These are phyloP conservation scores for Adansonia gregorii DNA, from an alignment of 441 rosid species.

Conservation along the genomic window DNA sequence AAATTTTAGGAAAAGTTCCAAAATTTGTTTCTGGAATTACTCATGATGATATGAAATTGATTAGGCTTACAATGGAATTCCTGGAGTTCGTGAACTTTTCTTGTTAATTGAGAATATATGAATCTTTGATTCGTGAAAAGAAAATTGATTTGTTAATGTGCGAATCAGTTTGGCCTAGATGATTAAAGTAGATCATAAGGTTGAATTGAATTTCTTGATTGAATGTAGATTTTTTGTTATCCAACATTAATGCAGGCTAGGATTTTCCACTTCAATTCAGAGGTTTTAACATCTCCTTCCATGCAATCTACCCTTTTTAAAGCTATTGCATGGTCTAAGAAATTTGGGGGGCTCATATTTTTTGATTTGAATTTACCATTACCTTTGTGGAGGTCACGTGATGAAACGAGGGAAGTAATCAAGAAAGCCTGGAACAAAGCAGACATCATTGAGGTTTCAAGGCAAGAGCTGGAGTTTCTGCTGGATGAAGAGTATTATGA, in stretches of 20 bases:
- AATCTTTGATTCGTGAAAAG: background rate
- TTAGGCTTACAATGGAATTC: background rate
- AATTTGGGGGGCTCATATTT: slow-evolving; percentile 76
- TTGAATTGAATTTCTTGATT: slow-evolving; percentile 25
- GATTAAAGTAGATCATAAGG: slow-evolving; percentile 4
- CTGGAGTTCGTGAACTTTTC: background rate
- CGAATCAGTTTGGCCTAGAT: background rate
- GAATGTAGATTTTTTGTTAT: slow-evolving; percentile 27
- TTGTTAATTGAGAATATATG: slow-evolving; percentile 7
- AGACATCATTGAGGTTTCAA: slow-evolving; percentile 75
- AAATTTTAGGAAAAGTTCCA: background rate
- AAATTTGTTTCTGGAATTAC: background rate
- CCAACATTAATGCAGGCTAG: slow-evolving; percentile 62
- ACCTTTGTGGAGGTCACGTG: slow-evolving; percentile 78
- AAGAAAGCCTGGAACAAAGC: slow-evolving; percentile 76
- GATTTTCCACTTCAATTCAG: slow-evolving; percentile 86
- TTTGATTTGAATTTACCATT: slow-evolving; percentile 83
- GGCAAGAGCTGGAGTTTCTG: slow-evolving; percentile 83
- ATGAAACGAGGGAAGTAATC: slow-evolving; percentile 62
- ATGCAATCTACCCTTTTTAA: slow-evolving; percentile 58
- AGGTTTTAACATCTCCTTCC: slow-evolving; percentile 61
- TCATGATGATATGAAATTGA: background rate
- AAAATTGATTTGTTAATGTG: background rate
- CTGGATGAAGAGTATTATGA: slow-evolving; percentile 74
- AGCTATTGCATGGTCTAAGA: slow-evolving; percentile 73